Conservation (phyloP, 257 asterid species). For the Leptodermis oblonga region DNA sequence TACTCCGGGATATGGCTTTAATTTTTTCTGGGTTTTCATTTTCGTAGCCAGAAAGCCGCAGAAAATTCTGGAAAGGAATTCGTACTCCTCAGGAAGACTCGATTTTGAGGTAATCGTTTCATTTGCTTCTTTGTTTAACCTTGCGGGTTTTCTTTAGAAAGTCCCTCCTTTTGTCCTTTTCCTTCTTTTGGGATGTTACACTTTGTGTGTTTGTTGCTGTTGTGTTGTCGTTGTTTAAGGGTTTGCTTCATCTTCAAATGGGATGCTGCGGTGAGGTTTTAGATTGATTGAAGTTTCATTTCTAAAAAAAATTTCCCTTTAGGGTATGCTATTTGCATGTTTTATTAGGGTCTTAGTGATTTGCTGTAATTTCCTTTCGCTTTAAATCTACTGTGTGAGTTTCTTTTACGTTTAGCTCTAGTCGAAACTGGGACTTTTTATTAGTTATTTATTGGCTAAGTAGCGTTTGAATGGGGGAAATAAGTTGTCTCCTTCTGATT, state of each 20-base stretch:
- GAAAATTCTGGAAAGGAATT: no score
- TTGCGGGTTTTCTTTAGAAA: not conserved
- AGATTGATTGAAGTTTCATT: not conserved
- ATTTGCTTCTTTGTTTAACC: not conserved
- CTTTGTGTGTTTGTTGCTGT: no score
- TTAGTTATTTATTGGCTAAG: not conserved
- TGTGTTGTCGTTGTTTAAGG: no score
- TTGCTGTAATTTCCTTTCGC: not conserved
- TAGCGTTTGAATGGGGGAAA: not conserved
- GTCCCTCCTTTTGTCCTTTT: not conserved
- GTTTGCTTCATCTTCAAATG: not conserved
- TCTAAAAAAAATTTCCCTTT: not conserved
- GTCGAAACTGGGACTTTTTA: not conserved
- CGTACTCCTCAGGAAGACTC: no score
- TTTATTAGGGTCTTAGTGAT: not conserved
- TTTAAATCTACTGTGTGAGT: no score
- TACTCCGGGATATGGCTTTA: not conserved
- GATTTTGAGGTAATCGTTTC: not conserved
- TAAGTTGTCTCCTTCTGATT: not conserved
- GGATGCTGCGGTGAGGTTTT: not conserved
- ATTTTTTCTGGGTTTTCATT: not conserved
- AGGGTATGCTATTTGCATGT: not conserved
- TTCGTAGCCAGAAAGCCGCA: not conserved
- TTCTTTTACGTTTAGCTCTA: not conserved
- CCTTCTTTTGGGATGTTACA: not conserved